Evolutionary conservation across 495 filamentous ascomycete genomes (phyloP), one percentile per base, ranked within the genome.

Genomic region (Penicillium soppii): DNA sequence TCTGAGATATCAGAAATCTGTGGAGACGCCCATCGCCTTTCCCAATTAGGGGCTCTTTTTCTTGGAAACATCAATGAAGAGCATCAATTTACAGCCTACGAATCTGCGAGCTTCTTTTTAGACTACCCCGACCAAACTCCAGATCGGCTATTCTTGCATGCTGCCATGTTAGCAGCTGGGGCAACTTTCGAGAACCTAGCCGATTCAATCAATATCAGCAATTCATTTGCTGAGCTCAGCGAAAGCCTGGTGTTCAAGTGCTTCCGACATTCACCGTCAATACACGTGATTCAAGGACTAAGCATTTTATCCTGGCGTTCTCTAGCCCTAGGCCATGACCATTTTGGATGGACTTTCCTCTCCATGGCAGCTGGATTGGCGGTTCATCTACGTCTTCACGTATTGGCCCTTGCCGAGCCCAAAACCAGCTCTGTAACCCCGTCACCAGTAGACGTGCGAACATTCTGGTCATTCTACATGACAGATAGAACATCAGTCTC

Each of bases 391-490:
- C 43, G 43, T 3, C 50, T 53, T 22, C 50, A 53, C 10, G 50
- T 53, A 21, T 22, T 53, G 8, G 50, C 42, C 13, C 41, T 46
- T 10, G 50, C 40, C 33, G 50, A 53, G 23, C 10, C 46, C 2
- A 33, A 27, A n/a, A 9, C 50, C 3, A 25, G 39, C 9, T 40
- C 35, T 3, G 25, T 29, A 3, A 36, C 35, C 13, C 25, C 43
- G 7, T 15, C 13, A 29, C 7, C 21, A 2, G 51, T 35, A 25
- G 37, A 38, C 12, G 51, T 47, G 2, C 43, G 42, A 19, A 47
- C 51, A 5, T 53, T 53, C 27, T 53, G 51, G 51, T 42, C 51
- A 16, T 53, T 53, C 17, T 53, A 53, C 10, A 47, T 53, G 51
- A 53, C 43, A 15, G 51, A 47, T 26, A 29, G 51, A 10, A 47